phyloP scores from a whole-genome alignment of 106 monocot genomes.

The Phalaenopsis equestris region DNA sequence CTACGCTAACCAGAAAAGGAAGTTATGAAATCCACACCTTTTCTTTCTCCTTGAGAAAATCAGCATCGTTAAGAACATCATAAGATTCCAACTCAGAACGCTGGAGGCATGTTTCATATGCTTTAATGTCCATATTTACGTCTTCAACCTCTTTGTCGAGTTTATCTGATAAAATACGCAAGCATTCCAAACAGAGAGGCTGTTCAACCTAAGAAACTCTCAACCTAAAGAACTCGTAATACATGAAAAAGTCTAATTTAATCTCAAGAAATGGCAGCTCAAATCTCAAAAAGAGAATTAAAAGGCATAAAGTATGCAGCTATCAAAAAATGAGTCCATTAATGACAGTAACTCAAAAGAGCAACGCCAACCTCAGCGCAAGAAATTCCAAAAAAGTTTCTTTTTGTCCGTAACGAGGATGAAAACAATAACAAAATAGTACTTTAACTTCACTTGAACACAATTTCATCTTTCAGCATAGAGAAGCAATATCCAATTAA shows the following conservation, averaged over 20 bases:
- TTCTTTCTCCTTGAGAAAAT: conserved; percentile 75
- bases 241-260: neutral
- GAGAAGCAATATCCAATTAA: neutral
- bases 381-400: neutral
- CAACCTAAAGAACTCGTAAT: conserved; percentile 25
- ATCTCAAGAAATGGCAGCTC: neutral
- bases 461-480: neutral
- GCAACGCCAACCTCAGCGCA: neutral
- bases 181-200: conserved; percentile 92
- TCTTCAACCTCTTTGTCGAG: conserved; percentile 94
- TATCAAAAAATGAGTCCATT: neutral
- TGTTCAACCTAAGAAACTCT: conserved; percentile 55
- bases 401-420: neutral
- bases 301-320: neutral
- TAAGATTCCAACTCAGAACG: conserved; percentile 47
- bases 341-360: neutral
- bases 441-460: neutral
- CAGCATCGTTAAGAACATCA: conserved; percentile 64
- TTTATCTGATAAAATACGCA: conserved; percentile 82
- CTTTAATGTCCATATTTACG: conserved; percentile 84
- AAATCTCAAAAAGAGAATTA: neutral
- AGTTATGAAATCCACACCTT: conserved; percentile 47
- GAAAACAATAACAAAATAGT: neutral
- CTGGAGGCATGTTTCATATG: conserved; percentile 79
- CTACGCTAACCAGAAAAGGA: neutral